These are phyloP conservation scores for Thalassia testudinum DNA, from an alignment of 116 monocot genomes.

Conservation along the genomic window DNA sequence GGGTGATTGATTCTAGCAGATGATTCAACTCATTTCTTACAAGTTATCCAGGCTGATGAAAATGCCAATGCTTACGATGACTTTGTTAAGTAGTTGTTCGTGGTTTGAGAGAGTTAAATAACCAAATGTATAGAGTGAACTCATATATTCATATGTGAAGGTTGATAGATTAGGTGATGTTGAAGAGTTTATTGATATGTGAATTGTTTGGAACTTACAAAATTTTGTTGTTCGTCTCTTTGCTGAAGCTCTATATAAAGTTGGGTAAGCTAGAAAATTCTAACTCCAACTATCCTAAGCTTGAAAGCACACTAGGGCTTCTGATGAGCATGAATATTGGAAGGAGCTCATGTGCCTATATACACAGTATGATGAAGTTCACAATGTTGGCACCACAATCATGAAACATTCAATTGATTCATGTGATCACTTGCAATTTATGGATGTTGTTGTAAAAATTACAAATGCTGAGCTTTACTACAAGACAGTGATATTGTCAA, in stretches of 20 bases:
- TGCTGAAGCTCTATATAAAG: slow-evolving; percentile 88
- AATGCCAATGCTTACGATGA: slow-evolving; percentile 88
- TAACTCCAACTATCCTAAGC: slow-evolving; percentile 96
- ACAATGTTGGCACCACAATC: slow-evolving; percentile 93
- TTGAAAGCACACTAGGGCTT: slow-evolving; percentile 76
- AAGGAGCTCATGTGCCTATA: slow-evolving; percentile 93
- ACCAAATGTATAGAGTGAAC: slow-evolving; percentile 87
- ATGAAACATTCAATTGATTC: slow-evolving; percentile 65
- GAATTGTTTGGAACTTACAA: slow-evolving; percentile 97
- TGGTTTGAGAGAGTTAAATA: slow-evolving; percentile 88
- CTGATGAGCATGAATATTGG: slow-evolving; percentile 98
- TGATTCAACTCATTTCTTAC: slow-evolving; percentile 81
- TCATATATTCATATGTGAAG: slow-evolving; percentile 96
- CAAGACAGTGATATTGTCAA: slow-evolving; percentile 97
- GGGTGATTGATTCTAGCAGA: slow-evolving; percentile 97
- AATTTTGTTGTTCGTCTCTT: slow-evolving; percentile 82
- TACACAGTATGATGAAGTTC: slow-evolving; percentile 95
- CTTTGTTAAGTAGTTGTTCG: slow-evolving; percentile 78
- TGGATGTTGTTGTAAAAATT: slow-evolving; percentile 89
- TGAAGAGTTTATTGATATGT: slow-evolving; percentile 97
- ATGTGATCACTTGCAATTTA: slow-evolving; percentile 99
- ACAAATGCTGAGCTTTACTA: slow-evolving; percentile 97
- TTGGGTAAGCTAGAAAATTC: slow-evolving; percentile 95
- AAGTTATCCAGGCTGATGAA: slow-evolving; percentile 84
- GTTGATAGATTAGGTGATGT: slow-evolving; percentile 86